Base-by-base conservation (phyloP, 306 rosid species). In the Prunus mira region DNA sequence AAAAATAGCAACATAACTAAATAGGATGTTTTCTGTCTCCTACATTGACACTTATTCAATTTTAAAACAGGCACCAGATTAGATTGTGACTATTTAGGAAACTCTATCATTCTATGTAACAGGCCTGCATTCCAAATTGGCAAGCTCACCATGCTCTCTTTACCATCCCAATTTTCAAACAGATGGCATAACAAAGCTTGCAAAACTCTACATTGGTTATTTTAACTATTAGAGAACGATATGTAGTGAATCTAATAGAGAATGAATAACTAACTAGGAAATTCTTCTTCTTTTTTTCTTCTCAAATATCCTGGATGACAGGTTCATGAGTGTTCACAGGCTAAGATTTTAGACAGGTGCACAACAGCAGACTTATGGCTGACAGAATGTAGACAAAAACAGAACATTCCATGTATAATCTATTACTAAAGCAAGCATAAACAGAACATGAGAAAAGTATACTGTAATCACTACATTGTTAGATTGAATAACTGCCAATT, bases 301-400 rank as follows among this genome's bases (percentile, higher is more conserved):
- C 43, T 38, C 4, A 51, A 50, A 34, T 67, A 3, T 74, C 27
- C 25, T 51, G 68, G 62, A 69, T 41, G 54, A 28, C 3, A 73
- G 20, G 47, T 79, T 43, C 77, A 61, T 54, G 4, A 22, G 34
- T 46, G n/a, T 74, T 67, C 41, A 11, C 25, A 65, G 49, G 64
- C 24, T 27, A 72, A 60, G 63, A 19, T 65, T 64, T 52, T 56
- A 52, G 54, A 4, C 54, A 28, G 60, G 24, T 41, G 27, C 24
- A 47, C 41, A 43, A 69, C 51, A 69, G 77, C 77, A 28, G 52
- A 70, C 25, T 72, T 75, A 76, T 20, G 69, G 78, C 46, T 60
- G 73, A 71, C 30, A 71, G 52, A 46, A 67, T 28, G 43, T 73
- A n/a, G 74, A 28, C 12, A 70, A n/a, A 50, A 70, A 51, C 49